phyloP scores from a whole-genome alignment of 176 grass and related monocot species.

The Pharus latifolius region DNA sequence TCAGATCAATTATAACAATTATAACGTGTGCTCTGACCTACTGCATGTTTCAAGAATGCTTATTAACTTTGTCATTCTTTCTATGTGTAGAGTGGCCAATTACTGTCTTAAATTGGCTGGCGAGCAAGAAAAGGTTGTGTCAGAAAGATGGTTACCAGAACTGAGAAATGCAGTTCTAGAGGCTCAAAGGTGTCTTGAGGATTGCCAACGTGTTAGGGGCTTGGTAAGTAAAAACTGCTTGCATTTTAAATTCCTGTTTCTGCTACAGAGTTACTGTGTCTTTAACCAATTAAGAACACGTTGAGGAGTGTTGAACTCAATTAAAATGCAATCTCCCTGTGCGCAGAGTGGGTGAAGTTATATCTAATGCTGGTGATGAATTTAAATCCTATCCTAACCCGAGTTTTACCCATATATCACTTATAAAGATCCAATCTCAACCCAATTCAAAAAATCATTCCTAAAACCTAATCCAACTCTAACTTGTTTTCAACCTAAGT shows the following conservation, averaged over 20 bases:
- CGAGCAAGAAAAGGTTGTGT: slow-evolving; percentile 76
- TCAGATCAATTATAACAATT: background rate
- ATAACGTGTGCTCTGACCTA: background rate
- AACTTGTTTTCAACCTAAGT: too few relatives aligned
- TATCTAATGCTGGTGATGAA: too few relatives aligned
- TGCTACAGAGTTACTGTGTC: too few relatives aligned
- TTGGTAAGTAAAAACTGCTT: slow-evolving; percentile 46
- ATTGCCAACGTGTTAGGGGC: slow-evolving; percentile 70
- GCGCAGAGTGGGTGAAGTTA: too few relatives aligned
- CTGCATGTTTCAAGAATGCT: background rate
- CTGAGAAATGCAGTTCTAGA: slow-evolving; percentile 75
- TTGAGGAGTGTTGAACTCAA: background rate
- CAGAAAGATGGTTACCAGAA: slow-evolving; percentile 78
- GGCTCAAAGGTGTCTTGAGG: slow-evolving; percentile 69
- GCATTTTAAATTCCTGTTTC: background rate
- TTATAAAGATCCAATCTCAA: too few relatives aligned
- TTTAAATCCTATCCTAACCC: too few relatives aligned
- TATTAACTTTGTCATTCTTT: background rate
- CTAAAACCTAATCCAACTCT: too few relatives aligned
- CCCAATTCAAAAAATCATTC: too few relatives aligned
- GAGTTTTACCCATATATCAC: too few relatives aligned
- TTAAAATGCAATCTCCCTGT: background rate
- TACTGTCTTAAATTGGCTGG: slow-evolving; percentile 89
- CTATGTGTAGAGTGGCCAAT: slow-evolving; percentile 69
- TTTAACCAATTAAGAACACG: background rate